Evolutionary conservation across 805 yeast species (phyloP).

Genomic region (Candida wancherniae): DNA sequence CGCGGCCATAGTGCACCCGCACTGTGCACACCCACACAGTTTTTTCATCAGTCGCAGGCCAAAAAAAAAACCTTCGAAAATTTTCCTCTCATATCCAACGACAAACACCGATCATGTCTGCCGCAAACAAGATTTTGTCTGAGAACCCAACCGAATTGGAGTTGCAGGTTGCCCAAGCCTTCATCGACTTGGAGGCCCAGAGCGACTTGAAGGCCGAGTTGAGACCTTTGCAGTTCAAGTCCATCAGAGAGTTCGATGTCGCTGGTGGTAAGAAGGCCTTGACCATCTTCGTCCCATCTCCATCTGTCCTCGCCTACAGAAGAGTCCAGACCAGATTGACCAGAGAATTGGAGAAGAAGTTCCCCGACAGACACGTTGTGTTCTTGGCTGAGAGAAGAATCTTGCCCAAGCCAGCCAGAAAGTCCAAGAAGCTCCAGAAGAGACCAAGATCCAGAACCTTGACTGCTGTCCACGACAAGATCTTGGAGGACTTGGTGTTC

Average conservation of each 20-base stretch:
- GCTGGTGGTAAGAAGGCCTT: constrained; percentile 98
- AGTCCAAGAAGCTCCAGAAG: constrained; percentile 91
- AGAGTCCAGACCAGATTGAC: constrained; percentile 95
- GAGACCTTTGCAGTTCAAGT: constrained; percentile 97
- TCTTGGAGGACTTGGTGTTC: constrained; percentile 98
- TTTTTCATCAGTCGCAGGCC: constrained; percentile 13
- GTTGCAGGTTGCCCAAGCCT: constrained; percentile 99
- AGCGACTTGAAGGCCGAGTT: constrained; percentile 96
- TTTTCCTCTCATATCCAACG: constrained; percentile 13
- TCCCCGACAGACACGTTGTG: constrained; percentile 99
- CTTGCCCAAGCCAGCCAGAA: constrained; percentile 98
- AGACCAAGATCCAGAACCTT: constrained; percentile 99
- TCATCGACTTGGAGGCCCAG: constrained; percentile 93
- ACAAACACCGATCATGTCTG: constrained; percentile 67
- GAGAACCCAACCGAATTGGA: constrained; percentile 97
- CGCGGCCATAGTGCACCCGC: too few species aligned
- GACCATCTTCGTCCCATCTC: constrained; percentile 97
- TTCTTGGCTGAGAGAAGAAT: constrained; percentile 99
- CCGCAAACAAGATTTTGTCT: constrained; percentile 92
- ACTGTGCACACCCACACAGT: constrained; percentile 11
- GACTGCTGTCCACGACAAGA: constrained; percentile 96
- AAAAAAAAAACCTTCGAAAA: constrained; percentile 11
- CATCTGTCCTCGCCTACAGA: constrained; percentile 89
- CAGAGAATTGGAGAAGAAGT: constrained; percentile 99
- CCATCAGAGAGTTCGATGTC: constrained; percentile 97